These are phyloP conservation scores for Plasmopara halstedii DNA, from an alignment of 352 stramenopile species.

Conservation along the genomic window DNA sequence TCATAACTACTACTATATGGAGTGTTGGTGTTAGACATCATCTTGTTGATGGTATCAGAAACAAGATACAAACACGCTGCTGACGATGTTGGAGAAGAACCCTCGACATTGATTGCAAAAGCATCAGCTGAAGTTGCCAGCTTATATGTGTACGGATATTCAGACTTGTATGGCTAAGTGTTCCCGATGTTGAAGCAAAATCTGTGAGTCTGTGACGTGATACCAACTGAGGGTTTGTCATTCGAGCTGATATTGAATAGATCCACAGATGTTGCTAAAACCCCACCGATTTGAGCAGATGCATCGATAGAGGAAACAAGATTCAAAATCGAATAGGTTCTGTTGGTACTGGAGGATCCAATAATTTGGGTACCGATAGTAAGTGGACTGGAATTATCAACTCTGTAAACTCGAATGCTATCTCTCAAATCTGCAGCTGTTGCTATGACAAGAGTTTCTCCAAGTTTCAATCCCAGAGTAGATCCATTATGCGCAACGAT, in stretches of 20 bases:
- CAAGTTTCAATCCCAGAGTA: too few species aligned
- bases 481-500: neutral
- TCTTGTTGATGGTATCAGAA: constrained; percentile 3
- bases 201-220: constrained; percentile 14
- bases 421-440: neutral
- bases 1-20: neutral
- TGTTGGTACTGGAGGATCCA: neutral
- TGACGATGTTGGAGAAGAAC: constrained; percentile 1
- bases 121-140: neutral
- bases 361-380: neutral
- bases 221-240: constrained; percentile 7
- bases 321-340: constrained; percentile 1
- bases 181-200: constrained; percentile 19
- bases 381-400: neutral
- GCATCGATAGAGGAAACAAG: neutral
- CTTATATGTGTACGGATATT: constrained; percentile 10
- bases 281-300: constrained; percentile 2
- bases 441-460: too few species aligned
- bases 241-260: constrained; percentile 13
- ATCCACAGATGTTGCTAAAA: constrained; percentile 6
- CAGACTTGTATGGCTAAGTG: constrained; percentile 8
- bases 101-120: neutral
- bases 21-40: constrained; percentile 12
- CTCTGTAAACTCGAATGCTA: neutral
- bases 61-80: constrained; percentile 11